phyloP scores from a whole-genome alignment of 768 basidiomycete genomes.

The Exidia glandulosa region DNA sequence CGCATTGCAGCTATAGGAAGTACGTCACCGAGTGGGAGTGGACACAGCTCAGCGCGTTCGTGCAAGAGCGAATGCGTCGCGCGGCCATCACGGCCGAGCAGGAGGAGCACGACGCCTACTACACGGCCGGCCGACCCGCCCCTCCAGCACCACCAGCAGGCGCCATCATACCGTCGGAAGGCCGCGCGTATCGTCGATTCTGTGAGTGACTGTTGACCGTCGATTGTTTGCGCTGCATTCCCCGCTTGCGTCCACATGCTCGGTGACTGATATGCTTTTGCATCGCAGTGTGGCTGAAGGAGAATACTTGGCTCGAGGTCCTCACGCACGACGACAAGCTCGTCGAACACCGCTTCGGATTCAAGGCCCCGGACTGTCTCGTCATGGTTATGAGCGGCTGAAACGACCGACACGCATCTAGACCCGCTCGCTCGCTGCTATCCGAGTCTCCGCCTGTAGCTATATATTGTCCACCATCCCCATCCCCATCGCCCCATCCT shows the following conservation, averaged over 20 bases:
- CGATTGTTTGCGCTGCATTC: neutral
- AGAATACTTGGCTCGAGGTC: neutral
- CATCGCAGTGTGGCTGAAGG: neutral
- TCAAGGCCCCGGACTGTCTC: constrained; percentile 23
- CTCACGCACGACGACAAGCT: constrained; percentile 58
- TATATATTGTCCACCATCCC: too few relatives aligned
- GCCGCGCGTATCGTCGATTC: neutral
- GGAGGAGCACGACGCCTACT: neutral
- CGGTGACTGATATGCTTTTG: too few relatives aligned
- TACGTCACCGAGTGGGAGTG: neutral
- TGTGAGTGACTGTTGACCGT: neutral
- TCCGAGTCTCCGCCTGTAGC: neutral
- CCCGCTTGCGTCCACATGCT: too few relatives aligned
- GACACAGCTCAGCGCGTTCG: neutral
- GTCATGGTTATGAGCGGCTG: neutral
- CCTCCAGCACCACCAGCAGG: neutral
- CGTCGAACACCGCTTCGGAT: constrained; percentile 64
- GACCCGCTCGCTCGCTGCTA: too few relatives aligned
- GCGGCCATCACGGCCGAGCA: neutral
- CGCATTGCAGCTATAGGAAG: neutral
- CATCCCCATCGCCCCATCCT: too few relatives aligned
- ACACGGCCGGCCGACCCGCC: neutral
- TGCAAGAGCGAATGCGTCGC: neutral
- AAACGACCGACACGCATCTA: neutral
- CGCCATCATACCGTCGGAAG: neutral